These are phyloP conservation scores for Podila clonocystis DNA, from an alignment of 192 early-diverging fungal species.

Conservation along the genomic window DNA sequence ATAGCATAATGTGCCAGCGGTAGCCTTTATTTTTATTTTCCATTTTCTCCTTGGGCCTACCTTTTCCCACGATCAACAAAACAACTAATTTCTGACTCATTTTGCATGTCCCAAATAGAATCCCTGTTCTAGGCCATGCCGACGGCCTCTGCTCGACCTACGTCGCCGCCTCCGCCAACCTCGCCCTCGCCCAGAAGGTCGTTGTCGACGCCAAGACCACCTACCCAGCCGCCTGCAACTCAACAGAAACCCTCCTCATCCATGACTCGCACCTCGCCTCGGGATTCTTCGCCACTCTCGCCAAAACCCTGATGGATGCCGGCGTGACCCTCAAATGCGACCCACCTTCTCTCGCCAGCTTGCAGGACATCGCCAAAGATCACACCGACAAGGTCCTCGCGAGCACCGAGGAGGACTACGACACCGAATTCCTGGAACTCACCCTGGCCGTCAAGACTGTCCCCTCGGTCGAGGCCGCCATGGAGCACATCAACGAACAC, in stretches of 20 bases:
- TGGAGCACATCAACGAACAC: slow-evolving; percentile 93
- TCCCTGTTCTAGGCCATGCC: slow-evolving; percentile 99
- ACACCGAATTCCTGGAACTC: slow-evolving; percentile 92
- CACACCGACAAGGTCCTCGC: slow-evolving; percentile 43
- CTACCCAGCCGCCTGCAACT: slow-evolving; percentile 93
- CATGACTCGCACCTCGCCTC: slow-evolving; percentile 59
- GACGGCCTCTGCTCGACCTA: slow-evolving; percentile 97
- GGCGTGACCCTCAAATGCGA: slow-evolving; percentile 65
- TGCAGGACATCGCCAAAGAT: slow-evolving; percentile 28
- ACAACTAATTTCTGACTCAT: background rate
- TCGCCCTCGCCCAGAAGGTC: slow-evolving; percentile 78
- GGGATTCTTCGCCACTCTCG: slow-evolving; percentile 67
- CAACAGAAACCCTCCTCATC: slow-evolving; percentile 93
- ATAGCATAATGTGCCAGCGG: too few species aligned
- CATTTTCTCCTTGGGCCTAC: too few species aligned
- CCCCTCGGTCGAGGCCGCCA: slow-evolving; percentile 76
- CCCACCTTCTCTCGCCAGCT: slow-evolving; percentile 36
- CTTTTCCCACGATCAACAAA: background rate
- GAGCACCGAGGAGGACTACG: slow-evolving; percentile 72
- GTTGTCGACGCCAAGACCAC: slow-evolving; percentile 91
- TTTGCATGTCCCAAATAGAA: slow-evolving; percentile 61
- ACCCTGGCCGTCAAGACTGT: slow-evolving; percentile 88
- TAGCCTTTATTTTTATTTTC: background rate
- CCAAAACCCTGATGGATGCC: slow-evolving; percentile 65
- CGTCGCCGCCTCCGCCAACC: slow-evolving; percentile 85